These are phyloP conservation scores for Flaveria trinervia DNA, from an alignment of 129 eudicot species.

Conservation along the genomic window DNA sequence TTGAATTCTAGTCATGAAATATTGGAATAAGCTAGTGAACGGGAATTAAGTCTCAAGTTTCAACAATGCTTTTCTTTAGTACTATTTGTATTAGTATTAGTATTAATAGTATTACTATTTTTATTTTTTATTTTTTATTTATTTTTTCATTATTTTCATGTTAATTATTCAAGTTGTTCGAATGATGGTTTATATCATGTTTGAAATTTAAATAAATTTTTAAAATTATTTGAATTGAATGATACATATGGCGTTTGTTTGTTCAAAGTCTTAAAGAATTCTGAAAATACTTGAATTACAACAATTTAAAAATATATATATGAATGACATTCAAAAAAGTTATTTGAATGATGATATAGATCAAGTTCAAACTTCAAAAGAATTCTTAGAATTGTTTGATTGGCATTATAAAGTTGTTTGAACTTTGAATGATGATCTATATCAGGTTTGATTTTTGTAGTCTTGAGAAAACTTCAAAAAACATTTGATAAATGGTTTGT, in stretches of 20 bases:
- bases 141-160: neutral
- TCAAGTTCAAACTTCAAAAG: neutral
- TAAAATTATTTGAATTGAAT: too few species aligned
- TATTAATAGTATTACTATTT: too few species aligned
- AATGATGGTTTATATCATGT: neutral
- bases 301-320: neutral
- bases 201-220: too few species aligned
- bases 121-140: too few species aligned
- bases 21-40: neutral
- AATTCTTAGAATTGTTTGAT: neutral
- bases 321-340: neutral
- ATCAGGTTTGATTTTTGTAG: too few species aligned
- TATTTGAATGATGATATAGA: neutral
- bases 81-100: too few species aligned
- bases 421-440: too few species aligned
- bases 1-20: neutral
- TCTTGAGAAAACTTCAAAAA: neutral
- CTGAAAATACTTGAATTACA: neutral
- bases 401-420: neutral
- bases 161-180: neutral
- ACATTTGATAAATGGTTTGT: neutral
- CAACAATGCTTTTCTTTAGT: neutral
- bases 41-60: neutral
- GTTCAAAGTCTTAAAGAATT: too few species aligned
- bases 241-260: too few species aligned